Conservation (phyloP, 2,329 filamentous ascomycete genomes). For the Aureobasidium sp. region DNA sequence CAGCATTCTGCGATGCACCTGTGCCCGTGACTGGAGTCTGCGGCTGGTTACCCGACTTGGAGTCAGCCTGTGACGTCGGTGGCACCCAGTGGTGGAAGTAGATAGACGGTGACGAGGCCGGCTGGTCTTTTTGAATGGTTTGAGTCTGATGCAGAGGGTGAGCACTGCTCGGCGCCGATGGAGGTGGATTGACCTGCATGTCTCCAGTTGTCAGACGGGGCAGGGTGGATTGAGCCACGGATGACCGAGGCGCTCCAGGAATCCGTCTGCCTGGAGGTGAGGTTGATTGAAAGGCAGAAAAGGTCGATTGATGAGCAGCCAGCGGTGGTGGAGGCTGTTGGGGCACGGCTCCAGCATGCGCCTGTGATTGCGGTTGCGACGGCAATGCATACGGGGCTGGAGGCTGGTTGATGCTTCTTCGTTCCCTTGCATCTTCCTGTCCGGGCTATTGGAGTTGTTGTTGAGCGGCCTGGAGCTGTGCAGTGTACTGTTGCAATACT, state of each 20-base stretch:
- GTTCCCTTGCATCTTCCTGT: conserved; percentile 35
- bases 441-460: conserved; percentile 32
- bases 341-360: neutral
- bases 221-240: conserved; percentile 37
- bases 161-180: conserved; percentile 27
- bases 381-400: conserved; percentile 19
- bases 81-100: conserved; percentile 94
- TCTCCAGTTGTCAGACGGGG: conserved; percentile 45
- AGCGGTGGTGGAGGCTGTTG: conserved; percentile 23
- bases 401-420: conserved; percentile 32
- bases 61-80: conserved; percentile 54
- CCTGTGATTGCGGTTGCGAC: conserved; percentile 17
- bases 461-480: conserved; percentile 35
- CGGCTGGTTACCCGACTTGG: conserved; percentile 50
- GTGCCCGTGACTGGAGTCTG: conserved; percentile 61
- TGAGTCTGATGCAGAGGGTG: conserved; percentile 40
- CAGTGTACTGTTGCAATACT: conserved; percentile 41
- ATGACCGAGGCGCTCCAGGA: conserved; percentile 27
- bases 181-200: conserved; percentile 40
- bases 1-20: conserved; percentile 44
- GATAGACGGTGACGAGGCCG: conserved; percentile 62
- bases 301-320: conserved; percentile 27
- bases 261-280: conserved; percentile 18
- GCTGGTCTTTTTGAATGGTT: conserved; percentile 50
- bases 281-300: conserved; percentile 28